Evolutionary conservation across 2,329 filamentous ascomycete genomes (phyloP).

Genomic region (Sporothrix schenckii): DNA sequence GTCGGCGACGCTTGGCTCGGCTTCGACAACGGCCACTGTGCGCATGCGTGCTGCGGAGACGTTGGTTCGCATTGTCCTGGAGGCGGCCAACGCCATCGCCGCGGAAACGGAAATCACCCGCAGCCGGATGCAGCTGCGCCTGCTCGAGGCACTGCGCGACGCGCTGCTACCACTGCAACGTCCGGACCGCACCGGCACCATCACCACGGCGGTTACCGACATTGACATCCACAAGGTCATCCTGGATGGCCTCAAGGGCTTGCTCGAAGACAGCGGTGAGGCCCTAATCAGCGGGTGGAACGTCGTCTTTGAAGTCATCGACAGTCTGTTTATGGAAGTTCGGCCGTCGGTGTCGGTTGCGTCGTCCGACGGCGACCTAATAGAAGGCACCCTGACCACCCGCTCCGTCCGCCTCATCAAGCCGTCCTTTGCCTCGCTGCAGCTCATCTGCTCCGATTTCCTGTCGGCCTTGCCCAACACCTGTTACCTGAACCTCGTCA

Average conservation of each 20-base stretch:
- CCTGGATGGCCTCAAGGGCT: conserved; percentile 76
- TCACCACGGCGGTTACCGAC: conserved; percentile 65
- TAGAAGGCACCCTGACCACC: conserved; percentile 49
- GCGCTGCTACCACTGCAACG: conserved; percentile 63
- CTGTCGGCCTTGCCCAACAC: conserved; percentile 70
- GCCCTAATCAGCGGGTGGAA: conserved; percentile 82
- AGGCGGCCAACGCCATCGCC: conserved; percentile 60
- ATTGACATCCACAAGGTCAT: conserved; percentile 79
- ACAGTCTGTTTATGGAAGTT: conserved; percentile 71
- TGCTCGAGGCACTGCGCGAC: conserved; percentile 67
- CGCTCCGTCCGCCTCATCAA: conserved; percentile 76
- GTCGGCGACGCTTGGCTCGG: conserved; percentile 54
- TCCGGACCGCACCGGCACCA: conserved; percentile 55
- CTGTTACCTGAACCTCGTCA: conserved; percentile 77
- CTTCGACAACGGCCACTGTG: conserved; percentile 54
- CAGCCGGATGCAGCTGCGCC: conserved; percentile 68
- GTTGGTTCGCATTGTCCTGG: conserved; percentile 60
- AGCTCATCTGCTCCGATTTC: conserved; percentile 95
- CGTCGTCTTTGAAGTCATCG: conserved; percentile 80
- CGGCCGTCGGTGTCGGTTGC: neutral
- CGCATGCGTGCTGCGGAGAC: conserved; percentile 66
- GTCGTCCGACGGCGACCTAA: conserved; percentile 39
- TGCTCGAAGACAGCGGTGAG: conserved; percentile 88
- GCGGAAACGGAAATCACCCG: conserved; percentile 55
- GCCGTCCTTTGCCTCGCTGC: conserved; percentile 83